Percentiles rank a stretch among this genome's conserved stretches.
Evolutionary conservation across 1,284 basidiomycete genomes (phyloP).

Genomic region (Trichosporon ovoides): DNA sequence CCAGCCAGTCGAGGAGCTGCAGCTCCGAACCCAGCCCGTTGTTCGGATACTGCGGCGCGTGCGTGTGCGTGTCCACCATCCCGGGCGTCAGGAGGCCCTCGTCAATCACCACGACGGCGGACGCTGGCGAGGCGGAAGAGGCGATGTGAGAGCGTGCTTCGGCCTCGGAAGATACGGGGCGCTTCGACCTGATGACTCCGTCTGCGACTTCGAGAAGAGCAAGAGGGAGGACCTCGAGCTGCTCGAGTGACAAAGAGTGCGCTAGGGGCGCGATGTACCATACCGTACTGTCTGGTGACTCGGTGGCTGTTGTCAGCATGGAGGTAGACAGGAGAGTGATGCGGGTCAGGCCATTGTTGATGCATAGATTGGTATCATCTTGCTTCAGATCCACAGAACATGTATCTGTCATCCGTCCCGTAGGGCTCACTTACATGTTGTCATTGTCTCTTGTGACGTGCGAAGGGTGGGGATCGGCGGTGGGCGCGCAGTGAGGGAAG

Average conservation of each 20-base stretch:
- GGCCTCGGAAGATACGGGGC: constrained; percentile 22
- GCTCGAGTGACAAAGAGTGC: constrained; percentile 58
- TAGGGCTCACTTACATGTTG: neutral
- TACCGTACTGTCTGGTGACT: neutral
- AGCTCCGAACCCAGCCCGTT: constrained; percentile 60
- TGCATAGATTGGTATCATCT: neutral
- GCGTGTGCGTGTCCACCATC: constrained; percentile 87
- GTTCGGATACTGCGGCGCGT: constrained; percentile 83
- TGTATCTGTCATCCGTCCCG: neutral
- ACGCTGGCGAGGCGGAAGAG: constrained; percentile 32
- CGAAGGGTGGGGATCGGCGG: neutral
- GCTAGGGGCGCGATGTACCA: constrained; percentile 63
- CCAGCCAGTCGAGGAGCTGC: constrained; percentile 86
- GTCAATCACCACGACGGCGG: constrained; percentile 53
- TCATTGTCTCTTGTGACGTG: neutral
- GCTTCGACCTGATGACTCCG: constrained; percentile 66
- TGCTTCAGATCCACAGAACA: neutral
- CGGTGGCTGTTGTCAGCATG: constrained; percentile 9
- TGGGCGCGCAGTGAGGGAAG: too few relatives aligned
- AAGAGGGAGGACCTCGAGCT: constrained; percentile 56
- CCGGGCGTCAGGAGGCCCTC: constrained; percentile 84
- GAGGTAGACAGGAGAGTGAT: neutral
- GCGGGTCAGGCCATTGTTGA: neutral
- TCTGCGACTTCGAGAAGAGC: constrained; percentile 60
- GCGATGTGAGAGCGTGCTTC: constrained; percentile 31